Base-by-base conservation (phyloP, 2,329 filamentous ascomycete species). In the Aspergillus sp. region DNA sequence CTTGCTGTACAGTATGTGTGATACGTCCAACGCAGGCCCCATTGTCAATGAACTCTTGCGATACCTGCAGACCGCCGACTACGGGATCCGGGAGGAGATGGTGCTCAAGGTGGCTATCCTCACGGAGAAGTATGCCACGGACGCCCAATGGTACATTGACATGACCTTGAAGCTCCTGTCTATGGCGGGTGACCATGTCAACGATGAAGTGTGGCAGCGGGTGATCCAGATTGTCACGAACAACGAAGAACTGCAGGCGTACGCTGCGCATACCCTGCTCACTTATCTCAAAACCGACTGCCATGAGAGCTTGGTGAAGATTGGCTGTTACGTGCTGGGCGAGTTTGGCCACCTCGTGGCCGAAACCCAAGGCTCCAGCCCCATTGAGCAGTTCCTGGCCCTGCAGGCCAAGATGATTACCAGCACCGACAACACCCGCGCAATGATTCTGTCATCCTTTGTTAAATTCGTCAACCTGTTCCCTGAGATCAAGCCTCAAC, bases 211-310 rank as follows among this genome's bases (percentile, higher is more conserved):
- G 12, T 98, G 93, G 93, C 93, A 98, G 66, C 83, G 93, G 58
- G 91, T 98, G 47, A 96, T 95, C 52, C 93, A 98, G 66, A 97
- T 98, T 57, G 90, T 97, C 49, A 97, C 93, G 46, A 98, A 98
- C 74, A 98, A 98, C 67, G 93, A 98, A 67, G 91, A 97, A 66
- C 77, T 98, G 7, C 93, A 98, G 68, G 85, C 95, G 0, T 98
- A 98, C 64, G 93, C 93, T 1, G 89, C 93, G 4, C 88, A 94
- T 63, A 94, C 94, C 58, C 89, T 93, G 26, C 73, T 98, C 36
- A 85, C 91, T 56, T 95, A 97, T 62, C 78, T 96, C 66, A 95
- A 95, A 67, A 82, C 84, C 12, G 88, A 95, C 50, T 96, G 90
- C 66, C 93, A 98, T 61, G 93, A 98, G 71, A 98, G 91, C 2